A percentile compares a stretch with the other conserved stretches of the same genome.
These are phyloP conservation scores for Corrigiola litoralis DNA, from an alignment of 179 eudicot species.

Conservation along the genomic window DNA sequence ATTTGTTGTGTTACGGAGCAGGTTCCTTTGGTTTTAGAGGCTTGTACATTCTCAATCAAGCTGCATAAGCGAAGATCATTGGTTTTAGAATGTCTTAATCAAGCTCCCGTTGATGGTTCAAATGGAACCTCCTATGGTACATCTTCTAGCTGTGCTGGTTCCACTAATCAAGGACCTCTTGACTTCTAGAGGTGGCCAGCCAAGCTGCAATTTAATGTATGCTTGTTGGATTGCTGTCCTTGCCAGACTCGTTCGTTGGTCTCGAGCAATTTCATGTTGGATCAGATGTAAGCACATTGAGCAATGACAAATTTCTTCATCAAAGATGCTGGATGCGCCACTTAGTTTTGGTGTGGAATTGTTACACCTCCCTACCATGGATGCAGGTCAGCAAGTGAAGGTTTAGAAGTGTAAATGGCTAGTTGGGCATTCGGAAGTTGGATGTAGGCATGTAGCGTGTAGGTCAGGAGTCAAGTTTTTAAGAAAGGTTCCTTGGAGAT, in stretches of 20 bases:
- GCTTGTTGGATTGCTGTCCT: not conserved
- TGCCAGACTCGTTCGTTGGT: not conserved
- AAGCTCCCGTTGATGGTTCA: slow-evolving; percentile 91
- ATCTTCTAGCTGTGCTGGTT: slow-evolving; percentile 69
- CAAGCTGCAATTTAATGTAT: not conserved
- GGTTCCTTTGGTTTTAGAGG: slow-evolving; percentile 83
- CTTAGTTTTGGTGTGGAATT: no score
- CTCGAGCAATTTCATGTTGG: not conserved
- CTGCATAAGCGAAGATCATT: slow-evolving; percentile 67
- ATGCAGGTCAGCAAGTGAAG: no score
- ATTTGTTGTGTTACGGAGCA: slow-evolving; percentile 15
- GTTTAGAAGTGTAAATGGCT: no score
- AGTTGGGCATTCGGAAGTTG: no score
- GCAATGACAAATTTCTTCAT: no score
- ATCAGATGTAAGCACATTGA: not conserved
- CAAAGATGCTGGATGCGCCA: no score
- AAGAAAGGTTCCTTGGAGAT: no score
- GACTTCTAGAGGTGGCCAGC: slow-evolving; percentile 59
- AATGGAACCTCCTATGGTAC: slow-evolving; percentile 80
- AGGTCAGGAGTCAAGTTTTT: no score
- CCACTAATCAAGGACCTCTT: slow-evolving; percentile 49
- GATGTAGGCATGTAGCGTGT: not conserved
- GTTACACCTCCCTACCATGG: no score
- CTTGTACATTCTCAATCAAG: slow-evolving; percentile 83
- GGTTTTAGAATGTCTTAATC: slow-evolving; percentile 81